Evolutionary conservation across 495 filamentous ascomycete species (phyloP).

Genomic region (Penicillium flavigenum): DNA sequence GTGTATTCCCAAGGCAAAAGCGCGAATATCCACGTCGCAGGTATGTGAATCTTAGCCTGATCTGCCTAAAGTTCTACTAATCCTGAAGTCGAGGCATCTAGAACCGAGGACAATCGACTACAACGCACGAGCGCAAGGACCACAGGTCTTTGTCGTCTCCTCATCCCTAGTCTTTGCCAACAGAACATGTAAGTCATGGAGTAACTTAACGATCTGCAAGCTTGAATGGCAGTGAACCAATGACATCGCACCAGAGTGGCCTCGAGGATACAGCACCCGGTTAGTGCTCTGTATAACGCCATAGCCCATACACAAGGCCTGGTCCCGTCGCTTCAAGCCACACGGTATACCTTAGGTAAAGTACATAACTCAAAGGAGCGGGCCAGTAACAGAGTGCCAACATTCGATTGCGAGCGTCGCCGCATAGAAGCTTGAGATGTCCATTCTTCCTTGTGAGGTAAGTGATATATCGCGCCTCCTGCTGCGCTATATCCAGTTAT

Average conservation of each 20-base stretch:
- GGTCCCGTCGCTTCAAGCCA: not conserved
- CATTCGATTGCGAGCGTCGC: constrained; percentile 31
- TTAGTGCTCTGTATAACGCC: not conserved
- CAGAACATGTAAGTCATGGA: not conserved
- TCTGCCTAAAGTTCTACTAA: not conserved
- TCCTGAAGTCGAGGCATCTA: not conserved
- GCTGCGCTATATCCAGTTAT: no score
- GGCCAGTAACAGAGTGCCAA: no score
- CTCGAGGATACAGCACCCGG: not conserved
- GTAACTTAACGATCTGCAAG: not conserved
- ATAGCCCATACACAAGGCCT: not conserved
- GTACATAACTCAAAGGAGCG: not conserved
- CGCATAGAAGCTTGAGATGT: not conserved
- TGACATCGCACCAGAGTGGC: no score
- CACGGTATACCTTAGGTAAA: not conserved
- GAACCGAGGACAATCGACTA: no score
- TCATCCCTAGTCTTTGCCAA: not conserved
- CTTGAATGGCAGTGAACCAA: no score
- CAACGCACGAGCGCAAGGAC: no score
- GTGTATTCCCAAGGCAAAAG: not conserved
- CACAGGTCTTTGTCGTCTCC: not conserved
- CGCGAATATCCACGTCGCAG: constrained; percentile 15
- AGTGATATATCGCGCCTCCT: not conserved
- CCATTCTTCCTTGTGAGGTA: not conserved
- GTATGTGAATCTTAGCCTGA: constrained; percentile 5